Percentiles rank a stretch among this genome's conserved stretches.
phyloP scores from a whole-genome alignment of 176 grass and related monocot genomes.

The Carex scoparia region DNA sequence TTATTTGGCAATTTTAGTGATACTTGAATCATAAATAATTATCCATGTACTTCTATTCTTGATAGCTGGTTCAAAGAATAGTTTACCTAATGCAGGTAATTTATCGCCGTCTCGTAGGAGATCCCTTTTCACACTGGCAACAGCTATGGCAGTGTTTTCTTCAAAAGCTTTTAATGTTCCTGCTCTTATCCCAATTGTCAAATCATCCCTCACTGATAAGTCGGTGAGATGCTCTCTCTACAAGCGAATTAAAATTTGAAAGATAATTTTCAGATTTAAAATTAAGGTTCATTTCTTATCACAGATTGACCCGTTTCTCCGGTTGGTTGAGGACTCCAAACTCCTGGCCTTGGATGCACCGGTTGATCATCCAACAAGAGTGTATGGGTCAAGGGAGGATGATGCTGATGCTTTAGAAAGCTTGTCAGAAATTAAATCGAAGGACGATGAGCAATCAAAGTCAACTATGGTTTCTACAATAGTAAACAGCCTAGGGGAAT shows the following conservation, averaged over 20 bases:
- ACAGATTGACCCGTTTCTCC: slow-evolving; percentile 86
- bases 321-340: slow-evolving; percentile 76
- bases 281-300: slow-evolving; percentile 7
- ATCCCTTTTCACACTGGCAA: slow-evolving; percentile 88
- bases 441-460: slow-evolving; percentile 56
- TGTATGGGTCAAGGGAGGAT: slow-evolving; percentile 79
- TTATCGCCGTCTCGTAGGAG: slow-evolving; percentile 63
- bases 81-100: slow-evolving; percentile 46
- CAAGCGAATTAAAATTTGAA: slow-evolving; percentile 13
- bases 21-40: background rate
- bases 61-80: background rate
- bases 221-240: slow-evolving; percentile 45
- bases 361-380: slow-evolving; percentile 27
- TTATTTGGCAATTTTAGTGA: too few species aligned
- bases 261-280: background rate
- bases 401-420: slow-evolving; percentile 61
- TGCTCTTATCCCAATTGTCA: slow-evolving; percentile 67
- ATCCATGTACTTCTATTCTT: slow-evolving; percentile 17
- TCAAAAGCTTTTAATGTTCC: slow-evolving; percentile 87
- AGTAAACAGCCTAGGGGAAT: slow-evolving; percentile 50
- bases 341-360: slow-evolving; percentile 46
- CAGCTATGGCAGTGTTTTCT: slow-evolving; percentile 85
- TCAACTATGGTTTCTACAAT: slow-evolving; percentile 68
- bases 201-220: slow-evolving; percentile 52
- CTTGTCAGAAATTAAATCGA: slow-evolving; percentile 49